phyloP scores from a whole-genome alignment of 1,284 basidiomycete species.

The Naganishia albida region DNA sequence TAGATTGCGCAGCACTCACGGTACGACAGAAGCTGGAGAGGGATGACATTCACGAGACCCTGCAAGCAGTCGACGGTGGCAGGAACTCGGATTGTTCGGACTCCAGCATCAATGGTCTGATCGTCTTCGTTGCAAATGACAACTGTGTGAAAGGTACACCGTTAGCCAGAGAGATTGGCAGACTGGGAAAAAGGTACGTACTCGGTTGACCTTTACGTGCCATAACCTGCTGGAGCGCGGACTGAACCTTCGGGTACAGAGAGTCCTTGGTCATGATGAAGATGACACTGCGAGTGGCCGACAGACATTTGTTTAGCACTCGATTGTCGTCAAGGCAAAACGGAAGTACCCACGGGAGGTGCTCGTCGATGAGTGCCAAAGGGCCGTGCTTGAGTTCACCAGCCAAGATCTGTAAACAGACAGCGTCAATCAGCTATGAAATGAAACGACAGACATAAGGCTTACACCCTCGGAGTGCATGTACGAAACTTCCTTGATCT shows the following conservation, averaged over 20 bases:
- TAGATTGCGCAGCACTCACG: conserved; percentile 66
- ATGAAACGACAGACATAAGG: conserved; percentile 20
- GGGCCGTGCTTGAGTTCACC: conserved; percentile 99
- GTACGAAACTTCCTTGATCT: conserved; percentile 98
- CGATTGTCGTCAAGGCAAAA: not conserved
- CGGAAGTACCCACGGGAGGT: conserved; percentile 67
- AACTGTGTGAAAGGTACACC: conserved; percentile 52
- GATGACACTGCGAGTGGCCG: conserved; percentile 63
- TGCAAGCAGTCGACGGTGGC: conserved; percentile 93
- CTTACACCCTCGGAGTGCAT: conserved; percentile 80
- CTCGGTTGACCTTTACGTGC: conserved; percentile 92
- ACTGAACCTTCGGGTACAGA: conserved; percentile 96
- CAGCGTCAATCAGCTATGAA: conserved; percentile 14
- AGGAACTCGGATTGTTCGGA: conserved; percentile 88
- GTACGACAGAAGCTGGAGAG: conserved; percentile 93
- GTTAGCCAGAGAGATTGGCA: conserved; percentile 9
- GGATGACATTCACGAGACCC: conserved; percentile 94
- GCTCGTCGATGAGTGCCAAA: conserved; percentile 94
- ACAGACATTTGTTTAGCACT: conserved; percentile 12
- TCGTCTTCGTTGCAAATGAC: conserved; percentile 96
- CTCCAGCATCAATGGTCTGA: conserved; percentile 67
- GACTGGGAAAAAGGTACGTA: conserved; percentile 35
- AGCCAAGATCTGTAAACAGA: conserved; percentile 69
- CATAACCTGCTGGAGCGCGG: conserved; percentile 92
- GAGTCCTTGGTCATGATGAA: conserved; percentile 99